Base-by-base conservation (phyloP, 2,329 filamentous ascomycete genomes). In the Neurospora sp. region DNA sequence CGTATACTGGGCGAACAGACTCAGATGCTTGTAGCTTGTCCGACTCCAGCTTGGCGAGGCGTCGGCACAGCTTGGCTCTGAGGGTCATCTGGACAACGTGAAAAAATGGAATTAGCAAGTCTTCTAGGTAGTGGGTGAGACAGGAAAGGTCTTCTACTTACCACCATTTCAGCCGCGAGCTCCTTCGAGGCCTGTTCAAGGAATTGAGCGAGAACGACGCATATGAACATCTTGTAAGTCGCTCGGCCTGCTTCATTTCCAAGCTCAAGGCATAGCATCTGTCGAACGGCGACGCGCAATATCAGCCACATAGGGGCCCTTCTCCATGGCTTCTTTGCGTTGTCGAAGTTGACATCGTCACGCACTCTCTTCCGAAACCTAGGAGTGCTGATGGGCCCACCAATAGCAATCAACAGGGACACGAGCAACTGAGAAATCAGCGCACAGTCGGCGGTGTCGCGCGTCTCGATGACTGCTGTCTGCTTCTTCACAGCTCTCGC, bases 401-500 rank as follows among this genome's bases (percentile, higher is more conserved):
- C 89, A 5, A 85, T 79, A 0, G 81, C 84, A 73, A 87, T 84
- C 0, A 91, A 77, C 0, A 91, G 77, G 0, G 86, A 82, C 79
- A 90, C 85, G n/a, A 91, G 80, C 67, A 90, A 80, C 15, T 87
- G 81, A 0, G 82, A 85, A 3, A 92, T 82, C 1, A 91, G 76
- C 0, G 83, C 80, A 0, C 89, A 89, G 68, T 86, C 76, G 0
- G 81, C 78, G 0, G 87, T 87, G 68, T 91, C 86, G 7, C 90
- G 84, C n/a, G 78, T 78, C 75, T 92, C 89, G 3, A 80, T 78
- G 0, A 86, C 77, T 1, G 76, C 73, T 0, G 78, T 77, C 0
- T 82, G 81, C 1, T 84, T 85, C 73, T 91, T 91, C 36, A 73
- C 72, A 0, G 84, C 80, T 7, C 78, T 76, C 0, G 86, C 84